Evolutionary conservation across 495 filamentous ascomycete genomes (phyloP).

Genomic region (Penicillium maclennaniae): DNA sequence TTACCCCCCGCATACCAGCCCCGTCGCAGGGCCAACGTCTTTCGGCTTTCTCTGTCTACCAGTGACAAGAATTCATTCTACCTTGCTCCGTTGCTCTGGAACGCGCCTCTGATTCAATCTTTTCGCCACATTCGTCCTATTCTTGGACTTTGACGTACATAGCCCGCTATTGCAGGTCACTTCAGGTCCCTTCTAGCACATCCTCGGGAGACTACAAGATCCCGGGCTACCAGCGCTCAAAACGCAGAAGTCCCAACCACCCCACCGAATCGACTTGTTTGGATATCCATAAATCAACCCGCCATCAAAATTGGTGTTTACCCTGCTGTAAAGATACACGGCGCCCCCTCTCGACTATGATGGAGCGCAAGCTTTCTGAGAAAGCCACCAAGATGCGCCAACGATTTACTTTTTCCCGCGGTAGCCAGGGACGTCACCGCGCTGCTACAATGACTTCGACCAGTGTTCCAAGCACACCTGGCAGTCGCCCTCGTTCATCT

Average conservation of each 20-base stretch:
- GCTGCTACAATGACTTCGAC: conserved; percentile 12
- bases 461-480: conserved; percentile 3
- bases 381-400: conserved; percentile 24
- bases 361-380: conserved; percentile 26
- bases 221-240: not conserved
- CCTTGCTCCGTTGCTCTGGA: not conserved
- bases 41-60: not conserved
- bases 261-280: not conserved
- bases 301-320: not conserved
- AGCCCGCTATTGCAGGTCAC: conserved; percentile 5
- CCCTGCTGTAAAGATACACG: conserved; percentile 1
- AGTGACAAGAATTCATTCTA: not conserved
- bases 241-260: not conserved
- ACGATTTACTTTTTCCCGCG: conserved; percentile 20
- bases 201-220: not conserved
- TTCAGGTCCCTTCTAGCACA: conserved; percentile 4
- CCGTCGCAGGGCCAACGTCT: conserved; percentile 8
- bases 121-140: conserved; percentile 5
- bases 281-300: not conserved
- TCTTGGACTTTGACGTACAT: not conserved
- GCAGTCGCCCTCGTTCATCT: conserved; percentile 21
- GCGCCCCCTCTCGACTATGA: not conserved
- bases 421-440: conserved; percentile 4
- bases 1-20: conserved; percentile 9
- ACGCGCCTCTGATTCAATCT: not conserved